These are phyloP conservation scores for Diophrys sp. DNA, from an alignment of 73 alveolate genomes.

Conservation along the genomic window DNA sequence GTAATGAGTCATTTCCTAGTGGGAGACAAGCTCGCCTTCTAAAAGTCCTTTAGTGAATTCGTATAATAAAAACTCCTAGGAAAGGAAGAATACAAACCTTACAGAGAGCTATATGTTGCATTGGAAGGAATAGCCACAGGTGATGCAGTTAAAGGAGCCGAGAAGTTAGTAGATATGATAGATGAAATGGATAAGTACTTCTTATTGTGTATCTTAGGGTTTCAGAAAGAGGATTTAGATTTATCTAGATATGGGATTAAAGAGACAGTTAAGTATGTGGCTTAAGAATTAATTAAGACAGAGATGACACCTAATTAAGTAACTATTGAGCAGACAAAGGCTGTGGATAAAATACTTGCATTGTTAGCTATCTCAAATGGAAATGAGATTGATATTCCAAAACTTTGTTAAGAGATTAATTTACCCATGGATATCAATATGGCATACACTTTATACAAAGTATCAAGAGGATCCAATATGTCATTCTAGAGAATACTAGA, in stretches of 20 bases:
- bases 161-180: background rate
- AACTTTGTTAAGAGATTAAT: background rate
- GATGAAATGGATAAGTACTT: background rate
- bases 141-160: background rate
- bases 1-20: background rate
- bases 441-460: background rate
- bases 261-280: background rate
- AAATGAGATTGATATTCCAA: background rate
- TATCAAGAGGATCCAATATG: constrained; percentile 4
- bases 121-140: background rate
- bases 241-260: background rate
- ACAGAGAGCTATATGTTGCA: background rate
- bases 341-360: background rate
- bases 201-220: background rate
- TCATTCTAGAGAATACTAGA: background rate
- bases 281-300: background rate
- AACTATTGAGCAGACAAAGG: background rate
- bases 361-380: constrained; percentile 3
- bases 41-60: background rate
- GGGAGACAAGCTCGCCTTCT: background rate
- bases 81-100: background rate
- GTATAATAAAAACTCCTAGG: background rate
- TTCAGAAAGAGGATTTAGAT: background rate
- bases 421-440: background rate
- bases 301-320: background rate